Evolutionary conservation across 164 flowering plant species (phyloP), one percentile per base, ranked within the genome.

Genomic region (Vitis vinifera): DNA sequence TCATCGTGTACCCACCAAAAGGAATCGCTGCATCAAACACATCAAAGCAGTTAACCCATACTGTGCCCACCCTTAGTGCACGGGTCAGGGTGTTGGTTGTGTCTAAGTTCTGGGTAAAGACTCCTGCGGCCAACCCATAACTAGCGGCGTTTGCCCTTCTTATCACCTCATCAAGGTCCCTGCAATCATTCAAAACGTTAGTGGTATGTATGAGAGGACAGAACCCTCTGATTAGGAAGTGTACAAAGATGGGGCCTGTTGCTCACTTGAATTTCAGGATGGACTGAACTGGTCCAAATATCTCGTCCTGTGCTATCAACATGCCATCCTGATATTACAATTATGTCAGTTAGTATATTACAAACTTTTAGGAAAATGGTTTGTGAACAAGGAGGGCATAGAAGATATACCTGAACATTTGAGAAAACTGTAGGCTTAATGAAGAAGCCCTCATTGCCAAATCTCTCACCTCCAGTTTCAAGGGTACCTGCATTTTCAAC

Each of bases 401-500:
- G 14, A 12, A 63, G 10, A 15, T 17, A 29, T 78, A 88, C 90
- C 89, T 85, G 61, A 29, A 89, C 93, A 62, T 87, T 70, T 51
- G 93, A 85, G 83, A 89, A 89, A 52, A 89, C 91, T 7, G 91
- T 89, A 53, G 92, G 92, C 75, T 88, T 69, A 67, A 88, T 69
- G 48, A 82, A 88, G 76, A 69, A 87, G 10, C 92, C 92, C 67
- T 74, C 82, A 11, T 67, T 3, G 27, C 92, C 92, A 55, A 83
- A 4, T 67, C 79, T 75, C 8, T 80, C 87, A 31, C 90, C 92
- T 67, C 92, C 92, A 50, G 87, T 71, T 79, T 88, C 89, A 47
- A 88, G 88, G 19, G 79, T 85, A 47, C 90, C 92, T 71, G 87
- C 90, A 73, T 81, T 63, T 8, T 83, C 88, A 23, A 78, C 23